Evolutionary conservation across 116 monocot genomes (phyloP), one percentile per base, ranked within the genome.

Genomic region (Dioscorea cayenensis): DNA sequence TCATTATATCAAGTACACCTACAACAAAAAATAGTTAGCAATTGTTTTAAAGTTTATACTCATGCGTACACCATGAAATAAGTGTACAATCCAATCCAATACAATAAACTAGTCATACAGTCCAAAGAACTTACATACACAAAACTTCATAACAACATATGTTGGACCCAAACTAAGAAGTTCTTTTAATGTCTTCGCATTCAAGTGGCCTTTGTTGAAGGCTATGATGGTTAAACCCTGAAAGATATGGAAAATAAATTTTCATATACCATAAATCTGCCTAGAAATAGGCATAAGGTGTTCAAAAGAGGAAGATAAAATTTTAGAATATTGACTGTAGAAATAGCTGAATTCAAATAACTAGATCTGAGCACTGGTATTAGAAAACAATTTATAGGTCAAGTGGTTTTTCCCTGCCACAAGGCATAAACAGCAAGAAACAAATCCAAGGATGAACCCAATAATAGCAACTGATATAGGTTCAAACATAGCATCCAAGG

Each of bases 191-290:
- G 90, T 92, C 25, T 76, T 79, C 52, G 32, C 63, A 78, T 82
- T 70, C 62, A 86, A 51, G 36, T 68, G 70, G 36, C 77, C 78
- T 62, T 83, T 38, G 43, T 96, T 96, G 43, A 96, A 96, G 49
- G 89, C 96, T 73, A 96, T 88, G 68, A 96, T 92, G 4, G 92
- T 88, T 68, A 96, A 74, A 19, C 90, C 96, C 96, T 96, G 83
- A 5, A 81, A 71, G 32, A 14, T 0, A 68, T 13, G 58, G 9
- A 32, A 72, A 37, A 67, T 60, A 59, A 36, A 73, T 18, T 28
- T 25, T 25, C 64, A 66, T 36, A 29, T 66, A 36, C 18, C 11
- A 36, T 10, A 43, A 43, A 43, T 9, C 43, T 43, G 43, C 43
- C 43, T 43, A 43, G 43, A 43, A 43, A 43, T 43, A 43, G 12